Evolutionary conservation across 108 stramenopile genomes (phyloP).

Genomic region (Pelagomonas calceolata): DNA sequence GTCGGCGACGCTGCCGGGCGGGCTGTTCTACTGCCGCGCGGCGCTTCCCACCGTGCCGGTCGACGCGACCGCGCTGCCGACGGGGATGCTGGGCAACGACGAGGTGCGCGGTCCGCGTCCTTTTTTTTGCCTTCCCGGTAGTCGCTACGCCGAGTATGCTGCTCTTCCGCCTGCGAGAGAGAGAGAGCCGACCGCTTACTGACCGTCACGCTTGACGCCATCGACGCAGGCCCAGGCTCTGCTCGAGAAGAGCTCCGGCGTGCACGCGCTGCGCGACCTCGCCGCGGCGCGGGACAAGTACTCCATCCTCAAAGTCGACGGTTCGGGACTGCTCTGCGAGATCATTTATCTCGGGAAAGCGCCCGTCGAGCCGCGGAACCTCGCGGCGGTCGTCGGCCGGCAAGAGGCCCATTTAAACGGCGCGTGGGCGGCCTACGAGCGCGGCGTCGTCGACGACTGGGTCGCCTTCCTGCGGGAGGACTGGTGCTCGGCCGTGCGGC

Average conservation of each 20-base stretch:
- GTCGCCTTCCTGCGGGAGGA: conserved; percentile 35
- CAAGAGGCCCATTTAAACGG: conserved; percentile 37
- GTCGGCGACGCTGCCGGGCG: conserved; percentile 25
- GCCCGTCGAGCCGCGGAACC: conserved; percentile 20
- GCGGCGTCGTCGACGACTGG: conserved; percentile 29
- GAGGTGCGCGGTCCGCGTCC: no score
- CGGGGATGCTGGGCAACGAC: conserved; percentile 7
- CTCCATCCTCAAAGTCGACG: conserved; percentile 9
- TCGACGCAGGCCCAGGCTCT: not conserved
- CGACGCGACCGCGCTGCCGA: not conserved
- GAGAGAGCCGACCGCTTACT: no score
- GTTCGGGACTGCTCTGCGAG: conserved; percentile 18
- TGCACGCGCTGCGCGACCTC: not conserved
- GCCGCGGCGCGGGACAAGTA: not conserved
- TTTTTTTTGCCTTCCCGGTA: no score
- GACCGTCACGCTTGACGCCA: no score
- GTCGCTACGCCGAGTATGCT: no score
- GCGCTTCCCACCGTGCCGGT: not conserved
- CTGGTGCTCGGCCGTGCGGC: conserved; percentile 26
- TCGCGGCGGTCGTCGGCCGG: conserved; percentile 26
- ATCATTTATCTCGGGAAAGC: conserved; percentile 20
- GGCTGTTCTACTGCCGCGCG: conserved; percentile 14
- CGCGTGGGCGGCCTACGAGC: conserved; percentile 22
- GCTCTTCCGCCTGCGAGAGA: no score
- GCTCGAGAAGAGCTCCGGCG: not conserved